Percentiles rank a stretch among this genome's conserved stretches.
phyloP scores from a whole-genome alignment of 768 basidiomycete genomes.

The Clavulina sp. region DNA sequence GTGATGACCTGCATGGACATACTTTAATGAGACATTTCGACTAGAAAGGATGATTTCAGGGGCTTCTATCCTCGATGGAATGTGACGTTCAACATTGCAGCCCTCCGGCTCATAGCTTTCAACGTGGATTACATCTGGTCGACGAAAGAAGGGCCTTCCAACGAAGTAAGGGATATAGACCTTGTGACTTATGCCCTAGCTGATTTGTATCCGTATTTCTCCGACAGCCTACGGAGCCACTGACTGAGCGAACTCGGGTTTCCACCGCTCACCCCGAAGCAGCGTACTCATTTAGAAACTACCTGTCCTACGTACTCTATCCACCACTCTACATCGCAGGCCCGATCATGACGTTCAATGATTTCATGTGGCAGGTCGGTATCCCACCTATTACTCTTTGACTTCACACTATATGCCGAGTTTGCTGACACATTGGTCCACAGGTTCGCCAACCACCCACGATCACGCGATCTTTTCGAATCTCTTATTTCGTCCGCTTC shows the following conservation, averaged over 20 bases:
- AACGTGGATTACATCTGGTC: constrained; percentile 90
- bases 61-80: constrained; percentile 89
- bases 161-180: constrained; percentile 25
- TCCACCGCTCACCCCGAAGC: constrained; percentile 34
- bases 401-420: not conserved
- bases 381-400: not conserved
- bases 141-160: constrained; percentile 22
- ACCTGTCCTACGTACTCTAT: constrained; percentile 75
- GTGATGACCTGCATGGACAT: not conserved
- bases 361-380: constrained; percentile 82
- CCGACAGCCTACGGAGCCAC: constrained; percentile 17
- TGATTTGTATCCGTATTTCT: constrained; percentile 8
- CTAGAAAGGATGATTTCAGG: constrained; percentile 33
- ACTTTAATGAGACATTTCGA: constrained; percentile 8
- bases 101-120: constrained; percentile 85
- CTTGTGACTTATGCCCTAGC: not conserved
- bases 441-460: constrained; percentile 44
- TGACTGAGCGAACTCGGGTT: constrained; percentile 45
- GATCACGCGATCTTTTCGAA: constrained; percentile 24
- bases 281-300: constrained; percentile 47
- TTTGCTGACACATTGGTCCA: not conserved
- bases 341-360: constrained; percentile 91
- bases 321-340: constrained; percentile 91
- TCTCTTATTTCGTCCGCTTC: constrained; percentile 56
- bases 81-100: constrained; percentile 87